Evolutionary conservation across 1,139 yeast species (phyloP).

Genomic region (Blastobotrys serpentis): DNA sequence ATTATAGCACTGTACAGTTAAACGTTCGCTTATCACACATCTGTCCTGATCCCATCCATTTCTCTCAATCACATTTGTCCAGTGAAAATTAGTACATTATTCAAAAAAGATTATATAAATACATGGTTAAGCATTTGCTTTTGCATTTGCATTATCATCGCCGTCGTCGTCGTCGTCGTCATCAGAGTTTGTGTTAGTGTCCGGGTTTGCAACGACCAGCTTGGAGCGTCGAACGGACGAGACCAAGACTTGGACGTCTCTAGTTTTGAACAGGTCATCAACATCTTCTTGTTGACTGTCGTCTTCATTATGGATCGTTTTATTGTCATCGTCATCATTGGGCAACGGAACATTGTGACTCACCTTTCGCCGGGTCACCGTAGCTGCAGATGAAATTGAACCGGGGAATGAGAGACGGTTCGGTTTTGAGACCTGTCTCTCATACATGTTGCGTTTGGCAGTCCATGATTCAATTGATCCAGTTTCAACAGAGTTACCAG

Average conservation of each 20-base stretch:
- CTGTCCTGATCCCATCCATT: too few species aligned
- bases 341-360: conserved; percentile 3
- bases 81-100: background rate
- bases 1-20: too few species aligned
- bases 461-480: conserved; percentile 34
- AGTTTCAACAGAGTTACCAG: conserved; percentile 22
- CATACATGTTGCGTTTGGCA: conserved; percentile 31
- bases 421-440: conserved; percentile 18
- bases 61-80: background rate
- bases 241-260: conserved; percentile 74
- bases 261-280: conserved; percentile 45
- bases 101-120: background rate
- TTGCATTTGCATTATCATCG: background rate
- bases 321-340: background rate
- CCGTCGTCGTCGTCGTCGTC: conserved; percentile 7
- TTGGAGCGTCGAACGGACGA: conserved; percentile 66
- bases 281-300: conserved; percentile 27
- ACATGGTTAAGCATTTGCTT: background rate
- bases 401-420: conserved; percentile 13
- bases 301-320: background rate
- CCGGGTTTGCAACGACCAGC: conserved; percentile 65
- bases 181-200: conserved; percentile 19
- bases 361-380: conserved; percentile 11
- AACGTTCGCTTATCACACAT: too few species aligned
- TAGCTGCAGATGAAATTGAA: conserved; percentile 12